Percentiles rank a stretch among this genome's conserved stretches.
phyloP scores from a whole-genome alignment of 495 filamentous ascomycete genomes.

The Neurospora pannonica region DNA sequence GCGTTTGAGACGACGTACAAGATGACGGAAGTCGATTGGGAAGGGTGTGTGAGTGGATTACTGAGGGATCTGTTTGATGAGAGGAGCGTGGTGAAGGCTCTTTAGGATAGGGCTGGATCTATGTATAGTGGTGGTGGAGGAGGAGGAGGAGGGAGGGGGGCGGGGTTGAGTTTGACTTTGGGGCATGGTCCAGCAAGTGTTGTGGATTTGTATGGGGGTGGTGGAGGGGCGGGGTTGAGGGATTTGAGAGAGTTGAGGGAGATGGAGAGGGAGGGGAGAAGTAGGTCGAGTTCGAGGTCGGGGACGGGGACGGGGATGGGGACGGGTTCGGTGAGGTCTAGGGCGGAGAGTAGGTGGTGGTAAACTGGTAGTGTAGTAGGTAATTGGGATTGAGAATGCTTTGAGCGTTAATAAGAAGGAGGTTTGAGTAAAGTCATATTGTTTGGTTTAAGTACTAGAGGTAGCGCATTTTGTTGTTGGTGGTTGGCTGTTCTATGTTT shows the following conservation, averaged over 20 bases:
- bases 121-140: not conserved
- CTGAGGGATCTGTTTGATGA: constrained; percentile 81
- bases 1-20: constrained; percentile 87
- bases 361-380: not conserved
- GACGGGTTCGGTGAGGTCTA: not conserved
- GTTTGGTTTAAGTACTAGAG: not conserved
- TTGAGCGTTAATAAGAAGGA: not conserved
- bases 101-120: constrained; percentile 17
- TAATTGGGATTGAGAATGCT: not conserved
- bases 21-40: constrained; percentile 62
- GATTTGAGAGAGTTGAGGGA: not conserved
- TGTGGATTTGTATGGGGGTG: not conserved
- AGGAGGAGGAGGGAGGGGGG: not conserved
- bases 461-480: not conserved
- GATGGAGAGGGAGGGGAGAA: not conserved
- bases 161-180: not conserved
- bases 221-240: not conserved
- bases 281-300: not conserved
- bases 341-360: not conserved
- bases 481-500: not conserved
- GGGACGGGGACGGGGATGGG: not conserved
- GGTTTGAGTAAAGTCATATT: not conserved
- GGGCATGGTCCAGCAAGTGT: not conserved
- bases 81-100: constrained; percentile 47
- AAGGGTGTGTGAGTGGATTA: constrained; percentile 56